A percentile compares a stretch with the other conserved stretches of the same genome.
phyloP scores from a whole-genome alignment of 345 rosid genomes.

The Cardiospermum halicacabum region DNA sequence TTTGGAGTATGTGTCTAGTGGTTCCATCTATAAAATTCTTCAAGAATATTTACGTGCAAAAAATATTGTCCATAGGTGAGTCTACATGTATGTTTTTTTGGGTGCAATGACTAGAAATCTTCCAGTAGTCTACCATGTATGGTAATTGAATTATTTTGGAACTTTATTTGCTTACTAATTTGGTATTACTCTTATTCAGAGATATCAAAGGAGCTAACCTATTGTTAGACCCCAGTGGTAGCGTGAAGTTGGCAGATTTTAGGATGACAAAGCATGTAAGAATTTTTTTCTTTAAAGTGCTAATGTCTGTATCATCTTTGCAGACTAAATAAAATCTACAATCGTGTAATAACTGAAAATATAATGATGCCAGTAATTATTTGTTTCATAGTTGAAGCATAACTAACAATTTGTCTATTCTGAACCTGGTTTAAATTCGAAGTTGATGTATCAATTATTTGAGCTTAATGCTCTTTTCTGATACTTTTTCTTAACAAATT shows the following conservation, averaged over 20 bases:
- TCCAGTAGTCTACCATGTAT: not conserved
- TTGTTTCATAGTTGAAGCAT: constrained; percentile 4
- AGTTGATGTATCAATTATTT: not conserved
- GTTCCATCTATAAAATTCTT: constrained; percentile 81
- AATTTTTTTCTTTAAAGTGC: not conserved
- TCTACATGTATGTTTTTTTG: not conserved
- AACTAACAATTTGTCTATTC: not conserved
- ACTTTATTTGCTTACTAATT: constrained; percentile 9
- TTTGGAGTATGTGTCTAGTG: constrained; percentile 80
- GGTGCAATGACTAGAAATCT: not conserved
- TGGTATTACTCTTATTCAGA: constrained; percentile 32
- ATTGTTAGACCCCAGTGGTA: constrained; percentile 72
- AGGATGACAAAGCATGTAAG: constrained; percentile 75
- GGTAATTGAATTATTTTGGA: not conserved
- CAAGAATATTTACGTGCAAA: constrained; percentile 69
- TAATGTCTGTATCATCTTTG: not conserved
- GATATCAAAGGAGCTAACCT: constrained; percentile 89
- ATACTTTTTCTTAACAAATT: constrained; percentile 21
- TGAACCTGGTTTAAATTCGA: constrained; percentile 7
- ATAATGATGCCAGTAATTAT: not conserved
- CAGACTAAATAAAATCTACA: not conserved
- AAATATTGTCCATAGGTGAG: constrained; percentile 70
- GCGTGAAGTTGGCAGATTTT: constrained; percentile 75
- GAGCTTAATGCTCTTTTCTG: not conserved
- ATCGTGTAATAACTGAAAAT: not conserved